phyloP scores from a whole-genome alignment of 345 rosid genomes.

The Citrus sp. region DNA sequence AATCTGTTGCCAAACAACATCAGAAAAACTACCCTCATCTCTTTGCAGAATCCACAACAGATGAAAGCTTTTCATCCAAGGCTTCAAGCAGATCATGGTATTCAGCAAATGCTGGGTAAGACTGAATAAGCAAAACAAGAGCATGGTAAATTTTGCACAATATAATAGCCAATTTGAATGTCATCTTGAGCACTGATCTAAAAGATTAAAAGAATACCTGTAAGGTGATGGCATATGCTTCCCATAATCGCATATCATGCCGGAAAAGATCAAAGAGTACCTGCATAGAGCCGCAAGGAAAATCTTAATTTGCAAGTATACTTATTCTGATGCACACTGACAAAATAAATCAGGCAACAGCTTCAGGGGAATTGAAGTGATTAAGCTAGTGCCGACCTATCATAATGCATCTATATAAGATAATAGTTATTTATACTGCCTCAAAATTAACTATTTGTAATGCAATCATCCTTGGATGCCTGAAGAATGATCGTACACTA shows the following conservation, averaged over 20 bases:
- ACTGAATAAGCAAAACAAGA: constrained; percentile 33
- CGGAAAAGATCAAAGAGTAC: constrained; percentile 87
- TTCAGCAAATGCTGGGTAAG: constrained; percentile 58
- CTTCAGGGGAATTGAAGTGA: neutral
- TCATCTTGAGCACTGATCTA: neutral
- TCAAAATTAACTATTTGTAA: neutral
- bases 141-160: neutral
- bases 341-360: neutral
- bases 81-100: constrained; percentile 68
- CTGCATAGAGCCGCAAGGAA: constrained; percentile 31
- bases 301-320: neutral
- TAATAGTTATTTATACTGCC: neutral
- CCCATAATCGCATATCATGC: constrained; percentile 74
- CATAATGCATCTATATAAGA: neutral
- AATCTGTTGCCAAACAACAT: neutral
- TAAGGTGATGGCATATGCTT: constrained; percentile 76
- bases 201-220: constrained; percentile 38
- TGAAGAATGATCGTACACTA: neutral
- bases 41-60: constrained; percentile 27
- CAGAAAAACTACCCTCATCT: constrained; percentile 13
- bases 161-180: neutral
- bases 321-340: neutral
- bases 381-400: neutral
- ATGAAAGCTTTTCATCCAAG: constrained; percentile 59
- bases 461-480: neutral